phyloP scores from a whole-genome alignment of 164 flowering plant genomes.

The Chloranthus sessilifolius region DNA sequence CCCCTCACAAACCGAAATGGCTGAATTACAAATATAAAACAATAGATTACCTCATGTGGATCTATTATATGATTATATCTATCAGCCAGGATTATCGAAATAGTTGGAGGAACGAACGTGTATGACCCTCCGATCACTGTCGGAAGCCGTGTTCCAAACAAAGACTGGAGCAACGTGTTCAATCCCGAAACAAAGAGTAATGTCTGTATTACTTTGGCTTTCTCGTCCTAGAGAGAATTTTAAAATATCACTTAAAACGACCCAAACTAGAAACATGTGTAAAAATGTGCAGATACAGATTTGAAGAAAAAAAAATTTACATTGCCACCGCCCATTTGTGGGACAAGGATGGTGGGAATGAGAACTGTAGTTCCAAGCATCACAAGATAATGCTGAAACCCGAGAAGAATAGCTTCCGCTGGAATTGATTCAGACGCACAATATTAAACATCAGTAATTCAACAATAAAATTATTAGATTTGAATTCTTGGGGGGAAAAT shows the following conservation, averaged over 20 bases:
- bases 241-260: neutral
- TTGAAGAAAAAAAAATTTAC: slow-evolving; percentile 23
- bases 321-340: slow-evolving; percentile 65
- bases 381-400: slow-evolving; percentile 60
- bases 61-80: slow-evolving; percentile 54
- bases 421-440: too few relatives aligned
- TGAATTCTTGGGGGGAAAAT: too few relatives aligned
- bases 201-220: slow-evolving; percentile 89
- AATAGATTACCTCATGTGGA: slow-evolving; percentile 53
- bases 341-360: slow-evolving; percentile 47
- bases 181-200: slow-evolving; percentile 90
- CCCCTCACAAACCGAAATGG: neutral
- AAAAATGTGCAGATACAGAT: neutral
- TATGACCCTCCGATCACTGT: slow-evolving; percentile 90
- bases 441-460: too few relatives aligned
- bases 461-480: too few relatives aligned
- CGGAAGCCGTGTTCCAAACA: slow-evolving; percentile 86
- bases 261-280: neutral
- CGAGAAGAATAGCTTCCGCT: slow-evolving; percentile 62
- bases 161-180: slow-evolving; percentile 74
- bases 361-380: slow-evolving; percentile 64
- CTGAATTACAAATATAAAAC: neutral
- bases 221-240: slow-evolving; percentile 57
- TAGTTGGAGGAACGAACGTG: slow-evolving; percentile 84
- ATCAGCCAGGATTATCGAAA: slow-evolving; percentile 81